A percentile compares a stretch with the other conserved stretches of the same genome.
Evolutionary conservation across 192 early-diverging fungal species (phyloP).

Genomic region (Entophlyctis luteolus): DNA sequence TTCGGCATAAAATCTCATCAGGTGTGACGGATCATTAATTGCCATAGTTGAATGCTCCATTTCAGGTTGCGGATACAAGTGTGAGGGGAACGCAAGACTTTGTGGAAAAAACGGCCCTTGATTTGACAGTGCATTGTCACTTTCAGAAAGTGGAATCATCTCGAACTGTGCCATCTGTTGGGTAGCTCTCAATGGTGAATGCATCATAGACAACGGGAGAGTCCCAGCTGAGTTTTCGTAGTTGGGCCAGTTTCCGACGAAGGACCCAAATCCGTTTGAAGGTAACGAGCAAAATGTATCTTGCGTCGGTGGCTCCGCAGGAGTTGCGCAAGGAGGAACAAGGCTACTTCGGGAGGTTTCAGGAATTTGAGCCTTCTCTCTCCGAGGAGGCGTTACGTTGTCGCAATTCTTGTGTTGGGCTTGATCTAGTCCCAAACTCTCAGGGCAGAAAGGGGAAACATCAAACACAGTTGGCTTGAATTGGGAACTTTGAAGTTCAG

Average conservation of each 20-base stretch:
- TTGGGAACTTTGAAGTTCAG: background rate
- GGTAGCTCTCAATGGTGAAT: slow-evolving; percentile 7
- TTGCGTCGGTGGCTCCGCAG: background rate
- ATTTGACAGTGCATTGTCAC: background rate
- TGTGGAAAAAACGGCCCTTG: background rate
- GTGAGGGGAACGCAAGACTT: slow-evolving; percentile 1
- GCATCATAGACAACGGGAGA: slow-evolving; percentile 21
- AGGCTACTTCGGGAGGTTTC: background rate
- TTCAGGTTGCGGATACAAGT: background rate
- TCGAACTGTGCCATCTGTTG: background rate
- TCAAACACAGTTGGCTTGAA: background rate
- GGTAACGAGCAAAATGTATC: background rate
- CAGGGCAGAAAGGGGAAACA: background rate
- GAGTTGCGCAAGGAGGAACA: slow-evolving; percentile 2
- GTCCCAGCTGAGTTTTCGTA: background rate
- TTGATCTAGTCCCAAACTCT: too few species aligned
- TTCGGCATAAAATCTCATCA: slow-evolving; percentile 6
- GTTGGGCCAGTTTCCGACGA: background rate
- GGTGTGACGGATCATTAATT: background rate
- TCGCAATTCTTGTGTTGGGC: background rate
- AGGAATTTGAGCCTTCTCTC: background rate
- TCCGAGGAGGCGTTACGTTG: background rate
- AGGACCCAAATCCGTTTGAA: slow-evolving; percentile 6
- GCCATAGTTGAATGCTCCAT: background rate
- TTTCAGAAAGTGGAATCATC: background rate